Conservation (phyloP, 2,329 filamentous ascomycete genomes). For the Hypomyces perniciosus region DNA sequence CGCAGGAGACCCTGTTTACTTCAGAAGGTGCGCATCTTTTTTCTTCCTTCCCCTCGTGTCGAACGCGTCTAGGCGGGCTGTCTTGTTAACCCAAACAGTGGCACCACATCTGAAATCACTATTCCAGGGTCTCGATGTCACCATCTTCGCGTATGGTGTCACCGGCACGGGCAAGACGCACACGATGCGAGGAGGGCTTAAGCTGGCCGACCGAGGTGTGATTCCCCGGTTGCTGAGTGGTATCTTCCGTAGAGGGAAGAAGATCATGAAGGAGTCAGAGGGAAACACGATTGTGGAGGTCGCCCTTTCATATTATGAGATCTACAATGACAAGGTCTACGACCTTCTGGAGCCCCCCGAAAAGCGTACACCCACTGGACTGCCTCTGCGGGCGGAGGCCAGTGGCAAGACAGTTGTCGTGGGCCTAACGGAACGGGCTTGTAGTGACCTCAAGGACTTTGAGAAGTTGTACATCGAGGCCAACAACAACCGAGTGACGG, state of each 20-base stretch:
- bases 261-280: slow-evolving; percentile 72
- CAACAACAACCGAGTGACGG: slow-evolving; percentile 84
- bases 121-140: slow-evolving; percentile 83
- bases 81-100: slow-evolving; percentile 49
- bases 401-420: slow-evolving; percentile 83
- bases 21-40: slow-evolving; percentile 62
- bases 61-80: slow-evolving; percentile 3
- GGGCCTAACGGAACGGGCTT: slow-evolving; percentile 75
- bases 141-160: slow-evolving; percentile 87
- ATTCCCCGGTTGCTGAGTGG: slow-evolving; percentile 80
- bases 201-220: slow-evolving; percentile 76
- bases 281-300: slow-evolving; percentile 68
- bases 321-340: slow-evolving; percentile 94
- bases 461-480: slow-evolving; percentile 85
- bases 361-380: slow-evolving; percentile 72
- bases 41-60: slow-evolving; percentile 4
- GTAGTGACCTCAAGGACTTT: slow-evolving; percentile 82
- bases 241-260: slow-evolving; percentile 79
- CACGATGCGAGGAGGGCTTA: slow-evolving; percentile 89
- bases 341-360: slow-evolving; percentile 85
- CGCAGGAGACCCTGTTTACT: slow-evolving; percentile 84
- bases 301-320: slow-evolving; percentile 86
- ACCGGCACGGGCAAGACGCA: slow-evolving; percentile 94
- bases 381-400: slow-evolving; percentile 79
- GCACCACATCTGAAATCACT: slow-evolving; percentile 85